phyloP scores from a whole-genome alignment of 1,284 basidiomycete species.

The Fomitopsis schrenkii region DNA sequence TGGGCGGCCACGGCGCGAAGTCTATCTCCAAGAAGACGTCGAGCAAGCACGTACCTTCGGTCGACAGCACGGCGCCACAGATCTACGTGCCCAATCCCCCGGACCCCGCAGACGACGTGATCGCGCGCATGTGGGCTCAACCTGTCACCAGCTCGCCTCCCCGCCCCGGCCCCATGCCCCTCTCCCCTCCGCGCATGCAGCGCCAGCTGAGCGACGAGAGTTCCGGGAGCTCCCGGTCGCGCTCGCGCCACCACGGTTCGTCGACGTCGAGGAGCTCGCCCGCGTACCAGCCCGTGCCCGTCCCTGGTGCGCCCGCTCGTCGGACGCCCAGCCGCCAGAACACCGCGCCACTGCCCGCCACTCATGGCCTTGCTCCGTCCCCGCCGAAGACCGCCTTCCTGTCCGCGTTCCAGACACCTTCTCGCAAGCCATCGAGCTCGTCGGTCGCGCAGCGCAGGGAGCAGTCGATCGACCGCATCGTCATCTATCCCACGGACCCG shows the following conservation, averaged over 20 bases:
- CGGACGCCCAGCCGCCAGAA: not conserved
- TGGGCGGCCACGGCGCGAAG: not conserved
- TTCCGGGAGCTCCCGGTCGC: not conserved
- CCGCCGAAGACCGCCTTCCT: not conserved
- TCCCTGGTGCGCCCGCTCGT: not conserved
- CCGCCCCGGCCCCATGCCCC: not conserved
- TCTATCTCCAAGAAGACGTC: not conserved
- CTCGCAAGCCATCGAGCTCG: not conserved
- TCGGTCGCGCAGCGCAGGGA: not conserved
- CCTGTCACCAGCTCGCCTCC: not conserved
- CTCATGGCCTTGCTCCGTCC: not conserved
- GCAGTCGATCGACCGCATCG: not conserved
- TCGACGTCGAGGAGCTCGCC: not conserved
- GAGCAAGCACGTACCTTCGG: not conserved
- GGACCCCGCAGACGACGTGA: not conserved
- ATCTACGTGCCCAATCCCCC: not conserved
- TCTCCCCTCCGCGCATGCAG: not conserved
- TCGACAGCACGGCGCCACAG: no score
- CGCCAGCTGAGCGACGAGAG: not conserved
- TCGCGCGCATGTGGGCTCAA: not conserved
- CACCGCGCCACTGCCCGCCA: not conserved
- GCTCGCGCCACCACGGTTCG: not conserved
- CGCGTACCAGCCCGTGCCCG: no score
- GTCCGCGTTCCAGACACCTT: not conserved
- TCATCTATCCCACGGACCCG: not conserved